Evolutionary conservation across 1,139 yeast genomes (phyloP).

Genomic region (Sugiyamaella xylanicola): DNA sequence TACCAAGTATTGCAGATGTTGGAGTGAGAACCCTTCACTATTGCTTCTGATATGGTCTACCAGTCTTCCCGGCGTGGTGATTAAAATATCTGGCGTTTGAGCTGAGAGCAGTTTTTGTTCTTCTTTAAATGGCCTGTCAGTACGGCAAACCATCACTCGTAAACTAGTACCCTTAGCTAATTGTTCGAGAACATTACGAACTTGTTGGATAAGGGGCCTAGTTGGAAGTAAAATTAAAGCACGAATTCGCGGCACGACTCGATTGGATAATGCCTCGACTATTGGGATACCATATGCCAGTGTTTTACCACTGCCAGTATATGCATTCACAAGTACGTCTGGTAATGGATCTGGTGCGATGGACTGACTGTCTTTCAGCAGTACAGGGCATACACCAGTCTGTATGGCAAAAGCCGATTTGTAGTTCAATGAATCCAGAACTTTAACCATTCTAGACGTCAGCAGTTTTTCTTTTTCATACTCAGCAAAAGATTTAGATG

Average conservation of each 20-base stretch:
- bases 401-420: slow-evolving; percentile 77
- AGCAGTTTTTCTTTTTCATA: slow-evolving; percentile 35
- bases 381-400: slow-evolving; percentile 59
- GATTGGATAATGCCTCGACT: slow-evolving; percentile 61
- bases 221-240: slow-evolving; percentile 89
- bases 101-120: slow-evolving; percentile 56
- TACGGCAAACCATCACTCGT: slow-evolving; percentile 51
- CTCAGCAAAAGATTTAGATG: slow-evolving; percentile 35
- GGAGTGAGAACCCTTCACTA: slow-evolving; percentile 43
- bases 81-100: slow-evolving; percentile 71
- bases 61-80: slow-evolving; percentile 90
- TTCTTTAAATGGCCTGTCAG: slow-evolving; percentile 63
- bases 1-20: slow-evolving; percentile 65
- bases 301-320: slow-evolving; percentile 97
- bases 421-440: slow-evolving; percentile 48
- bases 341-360: slow-evolving; percentile 55
- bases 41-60: slow-evolving; percentile 73
- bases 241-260: slow-evolving; percentile 73
- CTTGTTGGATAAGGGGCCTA: slow-evolving; percentile 82
- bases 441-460: slow-evolving; percentile 47
- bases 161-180: slow-evolving; percentile 70
- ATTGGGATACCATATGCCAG: slow-evolving; percentile 86
- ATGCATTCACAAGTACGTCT: slow-evolving; percentile 85
- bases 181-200: slow-evolving; percentile 60
- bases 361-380: slow-evolving; percentile 53